Base-by-base conservation (phyloP, 2,329 filamentous ascomycete genomes). In the Leptosphaerulina australis region DNA sequence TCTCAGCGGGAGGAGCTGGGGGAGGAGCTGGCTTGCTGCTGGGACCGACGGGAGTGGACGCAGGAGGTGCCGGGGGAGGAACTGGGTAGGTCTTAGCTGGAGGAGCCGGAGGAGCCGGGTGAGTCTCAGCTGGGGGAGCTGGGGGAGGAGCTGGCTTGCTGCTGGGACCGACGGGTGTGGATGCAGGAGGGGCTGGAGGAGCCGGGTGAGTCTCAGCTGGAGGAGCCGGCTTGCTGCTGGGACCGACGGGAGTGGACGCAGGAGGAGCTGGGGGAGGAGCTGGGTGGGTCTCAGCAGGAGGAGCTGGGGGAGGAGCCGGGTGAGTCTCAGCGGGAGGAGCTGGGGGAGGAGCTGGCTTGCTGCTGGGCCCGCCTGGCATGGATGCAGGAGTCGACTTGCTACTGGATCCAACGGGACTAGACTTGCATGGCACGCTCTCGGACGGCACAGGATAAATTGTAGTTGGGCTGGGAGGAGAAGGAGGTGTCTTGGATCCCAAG, bases 221-320 rank as follows among this genome's bases (percentile, higher is more conserved):
- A 5, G 36, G 24, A 4, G 29, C 53, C 1, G 54, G 52, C 10
- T 60, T 55, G 44, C 46, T 45, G 34, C 34, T 45, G 24, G 38
- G 37, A 31, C 6, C 18, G 29, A 12, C 26, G 14, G 11, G 24
- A 3, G 25, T 17, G 5, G 36, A 21, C 3, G 22, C 30, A 20
- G 39, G 39, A 29, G 28, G 44, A 35, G 36, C 7, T 15, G 38
- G 30, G 36, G 40, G 24, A 21, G 38, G 37, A 41, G 40, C 35
- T 6, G 53, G 30, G 2, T 56, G 55, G 9, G 49, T 48, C 2
- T 52, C 44, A 5, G 57, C 39, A 21, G 52, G 28, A 28, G 57
- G 31, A 4, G 29, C 44, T 2, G 56, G 54, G n/a, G n/a, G n/a
- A 33, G 57, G 55, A 5, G 55, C 52, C 3, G 54, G 50, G n/a